phyloP scores from a whole-genome alignment of 208 protist species.

The Leishmania tropica region DNA sequence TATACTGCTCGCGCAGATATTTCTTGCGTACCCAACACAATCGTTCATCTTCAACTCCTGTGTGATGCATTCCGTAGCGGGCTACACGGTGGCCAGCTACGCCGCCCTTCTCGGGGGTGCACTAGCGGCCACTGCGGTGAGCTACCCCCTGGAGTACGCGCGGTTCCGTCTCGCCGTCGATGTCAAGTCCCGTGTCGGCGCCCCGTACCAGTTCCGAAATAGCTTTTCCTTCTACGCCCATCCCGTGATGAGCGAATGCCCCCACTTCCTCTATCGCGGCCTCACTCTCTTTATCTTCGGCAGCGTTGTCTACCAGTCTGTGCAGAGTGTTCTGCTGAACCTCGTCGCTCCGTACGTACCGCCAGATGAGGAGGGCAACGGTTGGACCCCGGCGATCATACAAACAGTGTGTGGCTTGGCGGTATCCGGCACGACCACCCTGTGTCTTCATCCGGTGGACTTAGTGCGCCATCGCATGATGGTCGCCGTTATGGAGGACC shows the following conservation, averaged over 20 bases:
- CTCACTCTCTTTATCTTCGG: constrained; percentile 71
- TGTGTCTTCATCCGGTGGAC: constrained; percentile 78
- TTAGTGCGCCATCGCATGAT: constrained; percentile 82
- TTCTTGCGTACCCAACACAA: constrained; percentile 69
- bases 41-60: constrained; percentile 56
- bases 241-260: constrained; percentile 61
- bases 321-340: constrained; percentile 45
- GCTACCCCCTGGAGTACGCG: constrained; percentile 82
- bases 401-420: constrained; percentile 56
- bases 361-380: constrained; percentile 38
- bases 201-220: constrained; percentile 68
- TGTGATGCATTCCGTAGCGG: constrained; percentile 34
- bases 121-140: constrained; percentile 51
- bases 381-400: constrained; percentile 40
- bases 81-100: constrained; percentile 56
- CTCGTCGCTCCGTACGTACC: constrained; percentile 50
- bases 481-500: constrained; percentile 73
- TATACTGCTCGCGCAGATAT: constrained; percentile 64
- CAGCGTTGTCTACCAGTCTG: constrained; percentile 58
- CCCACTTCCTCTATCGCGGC: constrained; percentile 74
- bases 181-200: constrained; percentile 51
- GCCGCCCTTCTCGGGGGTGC: constrained; percentile 50
- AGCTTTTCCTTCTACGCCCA: constrained; percentile 81
- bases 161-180: constrained; percentile 85
- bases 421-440: constrained; percentile 57